Conservation (phyloP, 176 grass and related monocot species). For the Pontederia paniculata region DNA sequence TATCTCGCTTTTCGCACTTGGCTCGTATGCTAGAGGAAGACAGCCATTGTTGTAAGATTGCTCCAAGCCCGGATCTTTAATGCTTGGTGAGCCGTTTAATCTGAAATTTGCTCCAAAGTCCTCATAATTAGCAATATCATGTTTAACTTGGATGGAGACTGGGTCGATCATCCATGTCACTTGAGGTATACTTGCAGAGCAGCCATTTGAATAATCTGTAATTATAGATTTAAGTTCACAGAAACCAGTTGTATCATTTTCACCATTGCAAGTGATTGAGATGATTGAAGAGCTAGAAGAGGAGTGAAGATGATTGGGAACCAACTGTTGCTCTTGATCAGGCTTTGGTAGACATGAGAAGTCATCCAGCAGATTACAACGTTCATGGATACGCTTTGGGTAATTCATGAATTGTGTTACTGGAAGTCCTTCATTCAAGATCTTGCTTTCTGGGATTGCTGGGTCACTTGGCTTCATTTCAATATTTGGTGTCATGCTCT, state of each 20-base stretch:
- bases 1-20: neutral
- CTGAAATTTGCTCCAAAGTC: constrained; percentile 9
- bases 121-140: neutral
- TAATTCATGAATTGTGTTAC: constrained; percentile 14
- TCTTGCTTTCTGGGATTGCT: neutral
- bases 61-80: neutral
- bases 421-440: neutral
- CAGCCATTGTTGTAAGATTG: constrained; percentile 2
- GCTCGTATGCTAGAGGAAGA: constrained; percentile 4
- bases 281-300: neutral
- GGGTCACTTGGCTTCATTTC: neutral
- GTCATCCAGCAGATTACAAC: neutral
- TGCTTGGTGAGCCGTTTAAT: neutral
- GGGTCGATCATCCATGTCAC: constrained; percentile 4
- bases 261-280: neutral
- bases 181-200: neutral
- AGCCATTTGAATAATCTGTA: neutral
- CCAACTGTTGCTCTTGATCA: neutral
- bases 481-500: constrained; percentile 4
- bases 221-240: constrained; percentile 9
- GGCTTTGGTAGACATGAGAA: constrained; percentile 4
- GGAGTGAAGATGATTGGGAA: neutral
- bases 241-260: neutral
- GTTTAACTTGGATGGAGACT: constrained; percentile 6
- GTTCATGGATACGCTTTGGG: constrained; percentile 1